These are phyloP conservation scores for Cyclotella baltica DNA, from an alignment of 108 stramenopile genomes.

Conservation along the genomic window DNA sequence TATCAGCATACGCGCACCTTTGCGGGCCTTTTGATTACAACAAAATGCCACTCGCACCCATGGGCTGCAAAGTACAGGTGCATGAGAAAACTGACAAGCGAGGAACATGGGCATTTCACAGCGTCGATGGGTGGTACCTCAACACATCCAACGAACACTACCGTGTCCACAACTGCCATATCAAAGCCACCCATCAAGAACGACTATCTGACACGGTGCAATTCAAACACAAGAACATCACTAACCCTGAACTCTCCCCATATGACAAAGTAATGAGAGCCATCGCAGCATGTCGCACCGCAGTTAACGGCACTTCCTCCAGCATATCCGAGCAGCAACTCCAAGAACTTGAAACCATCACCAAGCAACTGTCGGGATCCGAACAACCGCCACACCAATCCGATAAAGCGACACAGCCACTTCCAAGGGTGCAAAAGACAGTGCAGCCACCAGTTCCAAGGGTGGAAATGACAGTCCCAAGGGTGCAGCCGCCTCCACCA, in stretches of 20 bases:
- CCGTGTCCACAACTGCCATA: too few species aligned
- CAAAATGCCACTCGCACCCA: too few species aligned
- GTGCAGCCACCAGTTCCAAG: background rate
- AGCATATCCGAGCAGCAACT: background rate
- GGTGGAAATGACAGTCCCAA: background rate
- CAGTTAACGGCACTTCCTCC: background rate
- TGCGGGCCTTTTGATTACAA: slow-evolving; percentile 46
- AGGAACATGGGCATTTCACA: slow-evolving; percentile 13
- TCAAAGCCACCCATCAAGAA: background rate
- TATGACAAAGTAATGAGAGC: slow-evolving; percentile 6
- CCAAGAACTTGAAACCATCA: background rate
- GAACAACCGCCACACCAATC: background rate
- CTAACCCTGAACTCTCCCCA: slow-evolving; percentile 5
- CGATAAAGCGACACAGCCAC: background rate
- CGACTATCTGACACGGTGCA: slow-evolving; percentile 26
- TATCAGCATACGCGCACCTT: too few species aligned
- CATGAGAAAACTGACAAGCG: too few species aligned
- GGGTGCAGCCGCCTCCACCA: background rate
- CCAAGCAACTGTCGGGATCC: background rate
- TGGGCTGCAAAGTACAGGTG: too few species aligned
- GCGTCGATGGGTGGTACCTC: slow-evolving; percentile 20
- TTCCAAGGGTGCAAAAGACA: background rate
- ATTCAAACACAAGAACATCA: too few species aligned
- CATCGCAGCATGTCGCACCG: too few species aligned
- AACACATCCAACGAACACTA: slow-evolving; percentile 26